Conservation (phyloP, 805 yeast species). For the Nakazawaea holstii region DNA sequence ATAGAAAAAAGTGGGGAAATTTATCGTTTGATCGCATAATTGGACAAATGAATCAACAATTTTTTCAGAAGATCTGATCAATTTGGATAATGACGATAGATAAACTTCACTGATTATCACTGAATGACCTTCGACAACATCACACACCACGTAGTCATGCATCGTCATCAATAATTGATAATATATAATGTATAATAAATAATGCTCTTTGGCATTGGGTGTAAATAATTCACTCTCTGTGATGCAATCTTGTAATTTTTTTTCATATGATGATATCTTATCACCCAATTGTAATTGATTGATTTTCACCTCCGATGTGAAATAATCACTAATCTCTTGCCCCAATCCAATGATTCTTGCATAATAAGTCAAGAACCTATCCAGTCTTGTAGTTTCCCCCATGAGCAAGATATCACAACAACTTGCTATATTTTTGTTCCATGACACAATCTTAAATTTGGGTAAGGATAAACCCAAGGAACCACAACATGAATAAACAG, state of each 20-base stretch:
- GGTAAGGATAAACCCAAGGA: constrained; percentile 46
- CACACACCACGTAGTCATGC: constrained; percentile 47
- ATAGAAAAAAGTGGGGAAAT: constrained; percentile 46
- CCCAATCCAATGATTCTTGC: constrained; percentile 42
- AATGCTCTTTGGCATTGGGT: constrained; percentile 29
- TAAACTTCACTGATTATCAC: constrained; percentile 25
- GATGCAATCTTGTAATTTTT: constrained; percentile 31
- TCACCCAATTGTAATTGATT: constrained; percentile 9
- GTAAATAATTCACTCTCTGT: constrained; percentile 34
- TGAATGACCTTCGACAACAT: constrained; percentile 13
- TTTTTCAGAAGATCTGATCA: constrained; percentile 41
- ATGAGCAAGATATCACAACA: constrained; percentile 27
- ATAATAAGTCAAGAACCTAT: constrained; percentile 38
- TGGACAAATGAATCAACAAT: constrained; percentile 39
- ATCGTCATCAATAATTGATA: constrained; percentile 45
- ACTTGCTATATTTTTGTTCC: constrained; percentile 40
- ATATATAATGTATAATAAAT: constrained; percentile 38
- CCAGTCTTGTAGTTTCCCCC: constrained; percentile 33
- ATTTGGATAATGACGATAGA: constrained; percentile 31
- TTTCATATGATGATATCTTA: constrained; percentile 26
- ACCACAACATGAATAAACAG: constrained; percentile 47
- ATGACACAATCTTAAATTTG: constrained; percentile 41
- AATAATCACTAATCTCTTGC: constrained; percentile 40
- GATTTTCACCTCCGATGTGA: constrained; percentile 23
- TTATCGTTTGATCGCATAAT: constrained; percentile 31